A percentile compares a stretch with the other conserved stretches of the same genome.
phyloP scores from a whole-genome alignment of 768 basidiomycete genomes.

The Boletus vermiculosoides region DNA sequence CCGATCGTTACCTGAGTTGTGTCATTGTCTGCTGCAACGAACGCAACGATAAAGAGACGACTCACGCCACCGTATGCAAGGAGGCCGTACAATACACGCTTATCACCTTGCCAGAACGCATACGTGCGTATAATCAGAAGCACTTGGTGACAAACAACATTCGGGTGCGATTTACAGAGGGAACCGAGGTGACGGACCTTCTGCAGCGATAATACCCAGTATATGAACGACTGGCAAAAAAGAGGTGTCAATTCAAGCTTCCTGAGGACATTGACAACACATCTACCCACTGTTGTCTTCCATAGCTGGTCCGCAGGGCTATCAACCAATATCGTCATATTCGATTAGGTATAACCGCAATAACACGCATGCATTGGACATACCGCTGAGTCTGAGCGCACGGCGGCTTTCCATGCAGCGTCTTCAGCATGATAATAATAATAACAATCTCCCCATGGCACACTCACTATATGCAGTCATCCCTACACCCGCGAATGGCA shows the following conservation, averaged over 20 bases:
- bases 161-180: not conserved
- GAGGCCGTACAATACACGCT: constrained; percentile 12
- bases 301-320: constrained; percentile 2
- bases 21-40: not conserved
- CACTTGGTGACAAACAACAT: constrained; percentile 1
- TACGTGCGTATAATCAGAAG: constrained; percentile 20
- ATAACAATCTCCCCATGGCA: no score
- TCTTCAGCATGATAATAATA: not conserved
- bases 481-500: constrained; percentile 14
- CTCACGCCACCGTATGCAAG: constrained; percentile 10
- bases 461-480: constrained; percentile 16
- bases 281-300: constrained; percentile 9
- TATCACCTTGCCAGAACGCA: constrained; percentile 19
- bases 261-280: not conserved
- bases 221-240: constrained; percentile 8
- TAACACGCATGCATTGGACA: not conserved
- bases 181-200: not conserved
- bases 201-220: constrained; percentile 9
- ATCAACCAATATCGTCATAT: not conserved
- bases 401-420: not conserved
- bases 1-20: constrained; percentile 4
- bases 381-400: constrained; percentile 7
- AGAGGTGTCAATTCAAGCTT: not conserved
- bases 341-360: not conserved
- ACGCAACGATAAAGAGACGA: not conserved